Conservation (phyloP, 2,329 filamentous ascomycete genomes). For the Aureobasidium sp. region DNA sequence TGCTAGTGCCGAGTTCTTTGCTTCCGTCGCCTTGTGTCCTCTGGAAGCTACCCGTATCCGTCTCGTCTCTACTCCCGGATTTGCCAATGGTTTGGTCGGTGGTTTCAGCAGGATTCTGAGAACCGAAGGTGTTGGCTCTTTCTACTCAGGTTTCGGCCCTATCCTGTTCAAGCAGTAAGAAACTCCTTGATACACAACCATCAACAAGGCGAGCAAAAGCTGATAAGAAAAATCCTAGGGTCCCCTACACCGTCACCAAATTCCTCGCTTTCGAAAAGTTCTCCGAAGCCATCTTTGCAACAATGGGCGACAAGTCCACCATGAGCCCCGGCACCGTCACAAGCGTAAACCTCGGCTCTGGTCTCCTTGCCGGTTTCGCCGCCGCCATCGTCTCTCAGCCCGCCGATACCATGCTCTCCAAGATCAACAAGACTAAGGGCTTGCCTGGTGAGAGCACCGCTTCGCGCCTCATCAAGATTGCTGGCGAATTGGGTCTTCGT, state of each 20-base stretch:
- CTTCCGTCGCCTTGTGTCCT: conserved; percentile 78
- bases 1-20: conserved; percentile 57
- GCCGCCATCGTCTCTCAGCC: conserved; percentile 83
- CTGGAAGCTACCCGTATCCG: conserved; percentile 90
- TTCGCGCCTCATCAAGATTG: conserved; percentile 79
- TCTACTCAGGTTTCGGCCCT: conserved; percentile 87
- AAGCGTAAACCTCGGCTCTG: conserved; percentile 74
- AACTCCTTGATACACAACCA: no score
- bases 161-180: conserved; percentile 71
- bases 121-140: conserved; percentile 75
- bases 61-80: conserved; percentile 81
- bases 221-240: conserved; percentile 41
- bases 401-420: conserved; percentile 87
- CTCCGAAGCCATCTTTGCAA: conserved; percentile 62
- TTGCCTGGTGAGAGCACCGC: conserved; percentile 76
- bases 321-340: conserved; percentile 66
- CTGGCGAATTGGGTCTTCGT: conserved; percentile 68
- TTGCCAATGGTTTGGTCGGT: conserved; percentile 69
- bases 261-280: conserved; percentile 93
- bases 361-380: conserved; percentile 79
- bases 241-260: conserved; percentile 92
- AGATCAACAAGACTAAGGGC: conserved; percentile 94
- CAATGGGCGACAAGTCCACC: conserved; percentile 59
- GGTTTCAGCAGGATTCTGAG: conserved; percentile 78
- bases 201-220: not conserved